Base-by-base conservation (phyloP, 495 filamentous ascomycete species). In the Trichoderma erinaceum region DNA sequence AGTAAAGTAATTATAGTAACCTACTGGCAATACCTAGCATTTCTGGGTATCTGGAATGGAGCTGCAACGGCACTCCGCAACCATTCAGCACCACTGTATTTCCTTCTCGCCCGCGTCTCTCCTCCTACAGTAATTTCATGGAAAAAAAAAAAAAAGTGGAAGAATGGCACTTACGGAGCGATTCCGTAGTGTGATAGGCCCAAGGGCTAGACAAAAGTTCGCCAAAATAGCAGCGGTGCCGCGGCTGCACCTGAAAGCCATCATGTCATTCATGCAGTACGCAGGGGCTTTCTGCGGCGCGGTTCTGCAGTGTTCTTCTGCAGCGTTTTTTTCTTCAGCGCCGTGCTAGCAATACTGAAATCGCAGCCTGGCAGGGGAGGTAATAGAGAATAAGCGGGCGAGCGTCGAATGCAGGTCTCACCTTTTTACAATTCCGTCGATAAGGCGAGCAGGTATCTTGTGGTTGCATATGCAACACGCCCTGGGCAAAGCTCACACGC, bases 241-340 rank as follows among this genome's bases (percentile, higher is more conserved):
- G 56, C 27, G 56, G 56, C 56, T 61, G 21, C 18, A 10, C 23
- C 27, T 61, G 56, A 61, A 32, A 61, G 27, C 25, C 56, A 32
- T 61, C 29, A 61, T 61, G 56, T 61, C 56, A 61, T 32, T 61
- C 56, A 61, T 61, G 56, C 56, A 61, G 56, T n/a, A 61, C 23
- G 56, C 56, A 61, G 56, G 56, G 56, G 56, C 56, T 61, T 4
- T 38, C 35, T 38, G 29, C 35, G 8, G 35, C 35, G 35, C 35
- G 35, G 4, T 38, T 61, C 27, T 61, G 23, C 23, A 61, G 13
- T 13, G 25, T 29, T 23, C 29, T 10, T 61, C 56, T 61, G 15
- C n/a, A 48, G 13, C n/a, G 13, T 4, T 48, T 48, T 15, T 18
- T 16, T 16, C 44, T 48, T n/a, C 44, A 48, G 13, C 13, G 44